Conservation (phyloP, 345 rosid genomes). For the Camelina hispida region DNA sequence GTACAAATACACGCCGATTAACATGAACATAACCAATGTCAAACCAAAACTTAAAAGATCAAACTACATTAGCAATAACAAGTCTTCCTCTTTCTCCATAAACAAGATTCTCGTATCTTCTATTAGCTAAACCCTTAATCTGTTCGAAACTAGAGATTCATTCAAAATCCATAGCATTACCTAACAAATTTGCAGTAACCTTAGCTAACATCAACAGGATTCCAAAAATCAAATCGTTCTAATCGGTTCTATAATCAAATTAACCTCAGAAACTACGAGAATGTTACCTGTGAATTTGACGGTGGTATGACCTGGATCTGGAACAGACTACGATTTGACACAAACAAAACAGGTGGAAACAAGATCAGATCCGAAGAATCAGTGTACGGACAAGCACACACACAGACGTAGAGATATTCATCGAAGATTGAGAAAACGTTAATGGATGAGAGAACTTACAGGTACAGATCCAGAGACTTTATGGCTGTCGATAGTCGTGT, state of each 20-base stretch:
- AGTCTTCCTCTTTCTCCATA: not conserved
- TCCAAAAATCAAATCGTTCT: slow-evolving; percentile 5
- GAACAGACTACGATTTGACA: too few species aligned
- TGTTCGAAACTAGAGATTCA: not conserved
- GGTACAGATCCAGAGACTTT: slow-evolving; percentile 94
- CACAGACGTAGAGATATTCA: not conserved
- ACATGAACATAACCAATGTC: not conserved
- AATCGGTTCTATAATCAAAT: not conserved
- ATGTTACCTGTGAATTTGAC: too few species aligned
- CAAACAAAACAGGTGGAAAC: slow-evolving; percentile 6
- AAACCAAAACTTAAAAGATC: not conserved
- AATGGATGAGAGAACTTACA: slow-evolving; percentile 51
- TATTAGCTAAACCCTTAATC: slow-evolving; percentile 14
- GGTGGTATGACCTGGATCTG: too few species aligned
- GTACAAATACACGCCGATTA: too few species aligned
- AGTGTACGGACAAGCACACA: slow-evolving; percentile 9
- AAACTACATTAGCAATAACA: not conserved
- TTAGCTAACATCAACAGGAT: too few species aligned
- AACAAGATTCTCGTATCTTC: slow-evolving; percentile 13
- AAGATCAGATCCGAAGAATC: slow-evolving; percentile 47
- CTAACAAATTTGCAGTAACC: too few species aligned
- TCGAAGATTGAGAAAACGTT: slow-evolving; percentile 26
- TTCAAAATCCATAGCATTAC: not conserved
- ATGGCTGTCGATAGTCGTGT: slow-evolving; percentile 85
- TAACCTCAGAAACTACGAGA: too few species aligned